Evolutionary conservation across 129 eudicot genomes (phyloP).

Genomic region (Lactuca sativa): DNA sequence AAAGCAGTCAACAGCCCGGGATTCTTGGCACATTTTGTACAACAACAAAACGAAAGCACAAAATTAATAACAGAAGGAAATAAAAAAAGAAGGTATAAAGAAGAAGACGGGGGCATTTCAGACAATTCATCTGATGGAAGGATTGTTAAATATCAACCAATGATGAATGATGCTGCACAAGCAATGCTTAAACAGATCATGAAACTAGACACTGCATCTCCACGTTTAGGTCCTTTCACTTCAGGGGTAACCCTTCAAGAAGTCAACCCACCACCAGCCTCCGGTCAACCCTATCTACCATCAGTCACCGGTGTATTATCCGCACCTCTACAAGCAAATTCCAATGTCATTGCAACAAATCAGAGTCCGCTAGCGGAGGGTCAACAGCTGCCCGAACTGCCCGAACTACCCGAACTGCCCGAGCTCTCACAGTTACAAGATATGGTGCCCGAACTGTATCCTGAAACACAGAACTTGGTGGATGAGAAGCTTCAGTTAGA

Average conservation of each 20-base stretch:
- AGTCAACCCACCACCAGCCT: conserved; percentile 38
- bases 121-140: conserved; percentile 46
- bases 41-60: conserved; percentile 67
- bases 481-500: conserved; percentile 44
- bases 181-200: conserved; percentile 65
- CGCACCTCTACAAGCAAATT: conserved; percentile 34
- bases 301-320: conserved; percentile 38
- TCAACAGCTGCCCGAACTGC: conserved; percentile 43
- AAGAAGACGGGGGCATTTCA: conserved; percentile 47
- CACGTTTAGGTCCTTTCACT: conserved; percentile 40
- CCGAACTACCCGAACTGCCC: conserved; percentile 54
- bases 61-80: conserved; percentile 57
- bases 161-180: conserved; percentile 63
- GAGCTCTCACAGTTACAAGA: conserved; percentile 48
- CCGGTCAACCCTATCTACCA: conserved; percentile 32
- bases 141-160: conserved; percentile 79
- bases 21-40: conserved; percentile 75
- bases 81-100: conserved; percentile 72
- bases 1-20: conserved; percentile 86
- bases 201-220: conserved; percentile 49
- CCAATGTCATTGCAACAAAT: conserved; percentile 38
- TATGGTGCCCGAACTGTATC: conserved; percentile 41
- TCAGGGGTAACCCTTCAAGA: conserved; percentile 85
- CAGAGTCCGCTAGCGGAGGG: conserved; percentile 33
- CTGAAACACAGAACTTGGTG: conserved; percentile 35